These are phyloP conservation scores for Hypericum androsaemum DNA, from an alignment of 345 rosid genomes.

Conservation along the genomic window DNA sequence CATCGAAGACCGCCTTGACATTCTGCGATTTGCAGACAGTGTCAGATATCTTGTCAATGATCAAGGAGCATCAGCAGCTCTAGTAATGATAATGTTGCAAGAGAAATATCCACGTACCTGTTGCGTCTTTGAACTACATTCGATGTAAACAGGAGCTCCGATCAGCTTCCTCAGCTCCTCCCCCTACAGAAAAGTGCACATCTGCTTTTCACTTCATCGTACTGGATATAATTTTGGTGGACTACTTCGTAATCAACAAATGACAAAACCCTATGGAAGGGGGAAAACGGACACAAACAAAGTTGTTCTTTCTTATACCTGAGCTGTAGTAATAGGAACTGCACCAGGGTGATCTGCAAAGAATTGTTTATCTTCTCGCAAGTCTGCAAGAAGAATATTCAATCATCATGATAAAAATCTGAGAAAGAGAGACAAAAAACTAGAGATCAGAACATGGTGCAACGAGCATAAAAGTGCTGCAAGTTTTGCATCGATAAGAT, in stretches of 20 bases:
- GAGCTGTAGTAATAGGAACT: constrained; percentile 55
- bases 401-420: not conserved
- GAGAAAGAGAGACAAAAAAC: too few species aligned
- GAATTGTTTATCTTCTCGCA: constrained; percentile 70
- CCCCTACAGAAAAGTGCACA: constrained; percentile 31
- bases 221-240: not conserved
- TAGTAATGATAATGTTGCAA: not conserved
- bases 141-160: constrained; percentile 69
- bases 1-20: constrained; percentile 45
- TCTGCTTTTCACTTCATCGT: not conserved
- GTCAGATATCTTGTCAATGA: constrained; percentile 5
- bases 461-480: too few species aligned
- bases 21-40: constrained; percentile 23
- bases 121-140: constrained; percentile 83
- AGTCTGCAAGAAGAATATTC: constrained; percentile 40
- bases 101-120: constrained; percentile 33
- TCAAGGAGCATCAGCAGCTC: not conserved
- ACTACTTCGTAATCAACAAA: not conserved
- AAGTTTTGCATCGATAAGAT: too few species aligned
- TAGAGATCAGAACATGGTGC: too few species aligned
- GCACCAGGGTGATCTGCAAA: constrained; percentile 68
- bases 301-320: constrained; percentile 33
- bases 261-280: not conserved
- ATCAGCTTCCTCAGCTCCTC: constrained; percentile 69
- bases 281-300: not conserved